phyloP scores from a whole-genome alignment of 495 filamentous ascomycete species.

The Hyphodiscus hymeniophilus region DNA sequence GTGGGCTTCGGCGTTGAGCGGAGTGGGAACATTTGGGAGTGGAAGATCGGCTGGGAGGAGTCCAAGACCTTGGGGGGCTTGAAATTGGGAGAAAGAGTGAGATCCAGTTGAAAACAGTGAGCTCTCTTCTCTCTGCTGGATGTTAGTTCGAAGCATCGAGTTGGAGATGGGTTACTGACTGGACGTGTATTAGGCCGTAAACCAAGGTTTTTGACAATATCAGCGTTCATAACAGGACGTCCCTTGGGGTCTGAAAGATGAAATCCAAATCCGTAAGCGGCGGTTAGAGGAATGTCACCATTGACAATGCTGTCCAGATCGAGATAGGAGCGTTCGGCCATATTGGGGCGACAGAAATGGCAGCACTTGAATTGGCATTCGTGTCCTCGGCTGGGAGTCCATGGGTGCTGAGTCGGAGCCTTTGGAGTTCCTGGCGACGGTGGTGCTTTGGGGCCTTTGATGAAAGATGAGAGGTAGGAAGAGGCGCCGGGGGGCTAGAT shows the following conservation, averaged over 20 bases:
- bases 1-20: neutral
- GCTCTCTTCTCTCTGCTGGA: neutral
- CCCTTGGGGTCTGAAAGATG: constrained; percentile 5
- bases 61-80: neutral
- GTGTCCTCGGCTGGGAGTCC: constrained; percentile 28
- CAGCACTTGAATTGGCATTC: constrained; percentile 48
- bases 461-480: neutral
- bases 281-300: constrained; percentile 32
- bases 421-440: constrained; percentile 25
- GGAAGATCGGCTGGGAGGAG: neutral
- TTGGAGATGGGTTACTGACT: constrained; percentile 9
- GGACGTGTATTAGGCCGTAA: constrained; percentile 11
- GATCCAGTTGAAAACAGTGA: neutral
- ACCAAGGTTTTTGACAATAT: constrained; percentile 19
- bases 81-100: neutral
- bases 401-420: constrained; percentile 35
- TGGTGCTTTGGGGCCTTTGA: no score
- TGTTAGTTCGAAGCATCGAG: neutral
- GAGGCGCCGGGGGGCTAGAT: no score
- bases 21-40: neutral
- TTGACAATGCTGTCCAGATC: constrained; percentile 41
- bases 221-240: constrained; percentile 13
- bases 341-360: constrained; percentile 37
- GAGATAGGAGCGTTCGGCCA: constrained; percentile 35
- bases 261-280: constrained; percentile 37